Evolutionary conservation across 1,139 yeast genomes (phyloP), one percentile per base, ranked within the genome.

Genomic region (Debaryomyces coudertii): DNA sequence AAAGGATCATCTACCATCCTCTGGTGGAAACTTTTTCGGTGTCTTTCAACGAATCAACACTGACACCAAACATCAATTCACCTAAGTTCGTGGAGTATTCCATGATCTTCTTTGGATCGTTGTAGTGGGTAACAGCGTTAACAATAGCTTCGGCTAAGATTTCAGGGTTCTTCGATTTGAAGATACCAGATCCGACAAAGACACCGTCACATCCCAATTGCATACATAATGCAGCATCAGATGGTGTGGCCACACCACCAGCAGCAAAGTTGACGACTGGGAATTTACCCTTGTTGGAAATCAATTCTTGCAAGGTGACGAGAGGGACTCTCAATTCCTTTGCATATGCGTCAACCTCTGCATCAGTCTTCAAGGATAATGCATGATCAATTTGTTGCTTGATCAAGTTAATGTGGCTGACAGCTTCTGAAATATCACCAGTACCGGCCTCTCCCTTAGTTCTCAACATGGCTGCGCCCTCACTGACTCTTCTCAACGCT

Each of bases 391-490:
- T 84, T 58, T 87, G 81, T 46, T 69, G 62, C 49, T 73, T 76
- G 60, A 87, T 83, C 52, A 77, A 73, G 47, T 81, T 76, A 52
- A 87, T 84, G 63, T 87, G 95, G 59, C 77, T 80, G 46, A 87
- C 90, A n/a, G 95, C 95, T 63, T 87, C 93, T 27, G 89, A 82
- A 45, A 87, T 85, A 63, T 87, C 95, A 43, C 96, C 96, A 37
- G 95, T 87, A 40, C 95, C 96, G 18, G 95, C 95, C 65, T 87
- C 95, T 53, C 95, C 95, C 68, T 87, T 88, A 53, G 95, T 85
- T 65, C 95, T 79, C 61, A 88, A 80, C 93, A 88, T 87, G 38
- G 93, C 92, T 36, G 95, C 95, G 55, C 95, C 95, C 67, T 88
- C 96, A 55, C 77, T 71, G 58, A 88, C 77, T 63, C 96, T 79